These are phyloP conservation scores for Striga hermonthica DNA, from an alignment of 305 asterid genomes.

Conservation along the genomic window DNA sequence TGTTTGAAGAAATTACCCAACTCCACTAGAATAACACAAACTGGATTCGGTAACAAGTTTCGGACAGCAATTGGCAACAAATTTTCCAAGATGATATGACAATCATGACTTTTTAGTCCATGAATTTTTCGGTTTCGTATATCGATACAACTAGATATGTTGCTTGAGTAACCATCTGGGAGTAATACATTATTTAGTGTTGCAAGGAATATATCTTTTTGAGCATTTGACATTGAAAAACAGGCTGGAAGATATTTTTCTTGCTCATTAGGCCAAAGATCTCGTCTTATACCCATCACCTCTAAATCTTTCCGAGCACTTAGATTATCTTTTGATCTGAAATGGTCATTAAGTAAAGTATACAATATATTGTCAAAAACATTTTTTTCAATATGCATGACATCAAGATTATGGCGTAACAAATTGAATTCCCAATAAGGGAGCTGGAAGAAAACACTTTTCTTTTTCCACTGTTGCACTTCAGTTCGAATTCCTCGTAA, in stretches of 20 bases:
- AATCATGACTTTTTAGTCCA: slow-evolving; percentile 1
- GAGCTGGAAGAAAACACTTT: background rate
- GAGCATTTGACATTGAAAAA: background rate
- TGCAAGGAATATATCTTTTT: background rate
- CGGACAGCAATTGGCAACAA: background rate
- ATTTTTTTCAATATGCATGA: slow-evolving; percentile 1
- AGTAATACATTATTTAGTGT: background rate
- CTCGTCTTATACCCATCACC: background rate
- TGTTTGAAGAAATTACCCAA: background rate
- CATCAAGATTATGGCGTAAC: background rate
- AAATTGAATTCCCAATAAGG: background rate
- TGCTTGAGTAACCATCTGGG: background rate
- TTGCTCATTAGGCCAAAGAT: background rate
- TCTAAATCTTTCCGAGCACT: background rate
- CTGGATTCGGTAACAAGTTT: background rate
- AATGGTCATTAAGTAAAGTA: background rate
- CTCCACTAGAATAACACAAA: background rate
- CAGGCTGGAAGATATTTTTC: background rate
- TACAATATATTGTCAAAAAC: background rate
- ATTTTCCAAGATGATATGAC: background rate
- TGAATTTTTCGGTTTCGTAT: background rate
- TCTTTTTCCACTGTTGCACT: background rate
- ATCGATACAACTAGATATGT: slow-evolving; percentile 1
- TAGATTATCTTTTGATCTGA: background rate
- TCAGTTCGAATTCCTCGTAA: background rate